Percentiles rank a stretch among this genome's conserved stretches.
These are phyloP conservation scores for Ilyonectria destructans DNA, from an alignment of 2,329 filamentous ascomycete genomes.

Conservation along the genomic window DNA sequence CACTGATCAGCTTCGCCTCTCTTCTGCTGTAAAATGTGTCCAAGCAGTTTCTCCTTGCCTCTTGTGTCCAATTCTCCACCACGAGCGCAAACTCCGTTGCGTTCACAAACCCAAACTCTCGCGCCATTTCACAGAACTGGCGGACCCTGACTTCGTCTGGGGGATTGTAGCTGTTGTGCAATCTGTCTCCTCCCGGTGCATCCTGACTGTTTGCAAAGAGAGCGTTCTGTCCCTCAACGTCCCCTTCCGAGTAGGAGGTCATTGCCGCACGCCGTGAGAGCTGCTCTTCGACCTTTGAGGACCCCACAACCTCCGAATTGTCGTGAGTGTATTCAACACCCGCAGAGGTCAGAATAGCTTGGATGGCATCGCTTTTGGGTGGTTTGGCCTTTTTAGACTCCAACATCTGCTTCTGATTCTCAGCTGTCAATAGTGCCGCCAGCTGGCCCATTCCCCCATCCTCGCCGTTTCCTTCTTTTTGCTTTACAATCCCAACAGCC, in stretches of 20 bases:
- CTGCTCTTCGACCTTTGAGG: constrained; percentile 90
- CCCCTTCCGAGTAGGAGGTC: constrained; percentile 61
- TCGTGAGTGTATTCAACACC: constrained; percentile 97
- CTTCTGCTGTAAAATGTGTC: constrained; percentile 85
- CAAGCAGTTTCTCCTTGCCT: constrained; percentile 83
- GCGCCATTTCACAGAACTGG: constrained; percentile 94
- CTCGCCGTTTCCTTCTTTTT: constrained; percentile 69
- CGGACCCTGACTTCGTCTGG: constrained; percentile 81
- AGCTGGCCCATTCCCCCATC: constrained; percentile 82
- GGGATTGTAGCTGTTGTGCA: constrained; percentile 75
- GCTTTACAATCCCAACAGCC: constrained; percentile 59
- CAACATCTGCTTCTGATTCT: constrained; percentile 61
- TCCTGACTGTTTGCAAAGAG: constrained; percentile 72
- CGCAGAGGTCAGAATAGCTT: constrained; percentile 89
- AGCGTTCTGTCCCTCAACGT: constrained; percentile 66
- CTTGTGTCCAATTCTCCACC: constrained; percentile 92
- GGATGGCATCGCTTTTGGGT: constrained; percentile 80
- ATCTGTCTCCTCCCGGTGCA: constrained; percentile 49
- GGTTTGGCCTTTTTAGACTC: constrained; percentile 57
- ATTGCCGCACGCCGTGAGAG: constrained; percentile 84
- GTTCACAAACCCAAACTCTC: constrained; percentile 81
- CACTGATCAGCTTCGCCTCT: constrained; percentile 65
- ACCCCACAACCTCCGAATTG: constrained; percentile 94
- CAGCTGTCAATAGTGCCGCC: constrained; percentile 66
- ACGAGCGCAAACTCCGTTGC: constrained; percentile 90